A percentile compares a stretch with the other conserved stretches of the same genome.
Evolutionary conservation across 495 filamentous ascomycete species (phyloP).

Genomic region (Polyplosphaeria fusca): DNA sequence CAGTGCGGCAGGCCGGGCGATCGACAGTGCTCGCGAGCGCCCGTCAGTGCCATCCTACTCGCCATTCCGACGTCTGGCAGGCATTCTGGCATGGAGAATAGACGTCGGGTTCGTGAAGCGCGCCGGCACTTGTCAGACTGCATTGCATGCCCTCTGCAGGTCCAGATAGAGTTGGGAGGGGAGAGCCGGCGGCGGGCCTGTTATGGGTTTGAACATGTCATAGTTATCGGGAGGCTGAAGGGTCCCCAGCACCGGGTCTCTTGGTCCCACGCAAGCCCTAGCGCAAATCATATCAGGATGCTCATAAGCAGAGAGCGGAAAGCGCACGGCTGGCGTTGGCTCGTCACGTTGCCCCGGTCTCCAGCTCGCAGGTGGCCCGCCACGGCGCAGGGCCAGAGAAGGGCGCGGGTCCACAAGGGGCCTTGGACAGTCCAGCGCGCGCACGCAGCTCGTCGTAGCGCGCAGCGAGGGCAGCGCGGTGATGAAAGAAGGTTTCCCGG

Average conservation of each 20-base stretch:
- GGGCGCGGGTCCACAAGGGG: neutral
- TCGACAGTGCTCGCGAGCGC: neutral
- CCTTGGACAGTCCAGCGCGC: neutral
- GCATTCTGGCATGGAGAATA: constrained; percentile 18
- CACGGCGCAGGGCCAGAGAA: neutral
- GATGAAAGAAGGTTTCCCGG: constrained; percentile 14
- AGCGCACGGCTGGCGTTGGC: neutral
- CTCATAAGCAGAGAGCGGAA: neutral
- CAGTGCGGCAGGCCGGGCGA: constrained; percentile 1
- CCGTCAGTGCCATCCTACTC: neutral
- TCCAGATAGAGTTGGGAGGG: constrained; percentile 12
- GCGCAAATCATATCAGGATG: constrained; percentile 30
- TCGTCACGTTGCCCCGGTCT: neutral
- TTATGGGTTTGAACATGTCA: constrained; percentile 25
- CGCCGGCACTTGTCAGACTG: neutral
- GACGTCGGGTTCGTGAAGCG: constrained; percentile 5
- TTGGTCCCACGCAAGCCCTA: constrained; percentile 19
- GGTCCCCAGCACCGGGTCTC: constrained; percentile 26
- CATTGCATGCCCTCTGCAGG: constrained; percentile 11
- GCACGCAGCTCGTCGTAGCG: neutral
- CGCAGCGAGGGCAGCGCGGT: neutral
- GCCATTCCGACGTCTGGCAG: constrained; percentile 12
- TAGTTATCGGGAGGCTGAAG: constrained; percentile 29
- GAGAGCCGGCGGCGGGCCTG: constrained; percentile 9
- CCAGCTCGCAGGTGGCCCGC: neutral